Base-by-base conservation (phyloP, 768 basidiomycete species). In the Amanita subjunquillea region DNA sequence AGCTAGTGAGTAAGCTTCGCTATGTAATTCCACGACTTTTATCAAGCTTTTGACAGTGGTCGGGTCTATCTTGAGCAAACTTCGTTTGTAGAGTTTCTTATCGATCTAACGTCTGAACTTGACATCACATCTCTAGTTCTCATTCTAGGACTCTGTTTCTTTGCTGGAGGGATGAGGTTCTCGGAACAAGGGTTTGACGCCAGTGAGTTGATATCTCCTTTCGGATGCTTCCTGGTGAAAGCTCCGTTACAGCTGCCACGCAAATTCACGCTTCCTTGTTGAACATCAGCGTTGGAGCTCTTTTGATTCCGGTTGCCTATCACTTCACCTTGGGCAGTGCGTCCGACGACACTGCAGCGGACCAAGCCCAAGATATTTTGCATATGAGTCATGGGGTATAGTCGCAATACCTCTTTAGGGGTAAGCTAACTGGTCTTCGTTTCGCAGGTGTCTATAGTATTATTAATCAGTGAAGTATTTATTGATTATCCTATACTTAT, bases 111-210 rank as follows among this genome's bases (percentile, higher is more conserved):
- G 7, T n/a, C 38, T 5, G 27, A 36, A 30, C 8, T 23, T 50
- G 42, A 53, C 53, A 55, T 53, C 48, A 46, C 38, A 34, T 44
- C 15, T 45, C 17, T 17, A 90, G 87, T 93, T 1, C 78, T 93
- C 38, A 88, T 92, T 15, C 76, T 91, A 9, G 90, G 90, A 15
- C 79, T 91, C 65, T 88, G 87, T 58, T 88, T 91, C 67, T 85
- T 91, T 56, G 89, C 87, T 0, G 88, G 89, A 12, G 88, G 88
- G 0, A 60, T 82, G 56, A 75, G 78, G 12, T 91, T 83, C 57
- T 80, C 84, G 2, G 86, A 91, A 60, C 89, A 91, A 64, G 84
- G 78, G 1, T 89, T 89, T 55, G 82, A 87, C 55, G 63, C 73
- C 3, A 82, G 87, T 89, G 59, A 50, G 81, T 42, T 27, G 10